These are phyloP conservation scores for Nicotiana paniculata DNA, from an alignment of 257 asterid genomes.

Conservation along the genomic window DNA sequence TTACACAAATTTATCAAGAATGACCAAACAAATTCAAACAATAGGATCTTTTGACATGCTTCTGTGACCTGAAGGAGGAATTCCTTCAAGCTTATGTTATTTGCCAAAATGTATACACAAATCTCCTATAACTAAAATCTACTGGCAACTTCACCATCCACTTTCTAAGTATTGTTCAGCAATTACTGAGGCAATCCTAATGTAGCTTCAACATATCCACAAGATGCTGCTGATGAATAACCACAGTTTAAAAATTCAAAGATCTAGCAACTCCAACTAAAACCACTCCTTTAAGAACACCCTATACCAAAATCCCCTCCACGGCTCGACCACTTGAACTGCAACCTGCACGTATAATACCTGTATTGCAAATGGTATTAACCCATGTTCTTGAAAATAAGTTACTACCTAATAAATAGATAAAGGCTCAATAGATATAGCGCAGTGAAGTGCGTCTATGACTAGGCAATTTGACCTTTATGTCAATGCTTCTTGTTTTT, in stretches of 20 bases:
- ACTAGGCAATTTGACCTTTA: neutral
- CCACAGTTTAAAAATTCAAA: conserved; percentile 23
- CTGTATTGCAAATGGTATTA: neutral
- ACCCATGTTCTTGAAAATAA: neutral
- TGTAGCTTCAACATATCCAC: conserved; percentile 16
- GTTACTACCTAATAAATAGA: neutral
- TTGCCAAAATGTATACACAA: conserved; percentile 14
- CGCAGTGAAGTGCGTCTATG: neutral
- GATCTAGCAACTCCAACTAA: conserved; percentile 20
- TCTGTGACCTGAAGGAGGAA: neutral
- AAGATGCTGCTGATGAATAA: conserved; percentile 18
- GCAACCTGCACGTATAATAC: conserved; percentile 25
- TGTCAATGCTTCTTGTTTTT: neutral
- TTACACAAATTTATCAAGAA: conserved; percentile 8
- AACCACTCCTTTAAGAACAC: conserved; percentile 24
- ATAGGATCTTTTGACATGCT: conserved; percentile 10
- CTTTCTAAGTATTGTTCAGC: neutral
- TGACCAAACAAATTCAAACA: conserved; percentile 6
- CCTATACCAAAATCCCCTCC: conserved; percentile 24
- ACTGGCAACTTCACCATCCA: neutral
- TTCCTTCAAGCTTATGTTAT: conserved; percentile 11
- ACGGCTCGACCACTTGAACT: conserved; percentile 23
- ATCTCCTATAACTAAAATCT: conserved; percentile 14
- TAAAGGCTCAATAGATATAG: neutral
- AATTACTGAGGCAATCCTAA: conserved; percentile 5